Base-by-base conservation (phyloP, 202 grass and related monocot species). In the Eragrostis tef region DNA sequence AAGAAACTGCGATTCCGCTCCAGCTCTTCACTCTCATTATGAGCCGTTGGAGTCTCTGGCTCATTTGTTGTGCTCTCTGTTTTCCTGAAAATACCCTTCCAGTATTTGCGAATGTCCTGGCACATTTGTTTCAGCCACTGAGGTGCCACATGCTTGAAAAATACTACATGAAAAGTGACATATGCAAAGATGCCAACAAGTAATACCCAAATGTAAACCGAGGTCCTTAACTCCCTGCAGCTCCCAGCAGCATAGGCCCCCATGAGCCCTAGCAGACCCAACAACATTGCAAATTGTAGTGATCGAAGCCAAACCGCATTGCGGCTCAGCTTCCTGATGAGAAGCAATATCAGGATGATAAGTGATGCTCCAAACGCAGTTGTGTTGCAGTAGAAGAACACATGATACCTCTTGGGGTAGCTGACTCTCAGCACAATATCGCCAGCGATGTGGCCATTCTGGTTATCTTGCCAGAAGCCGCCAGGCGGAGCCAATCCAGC, bases 321-420 rank as follows among this genome's bases (percentile, higher is more conserved):
- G 49, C 6, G 17, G 69, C 43, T 87, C 5, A 87, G n/a, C 10
- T 84, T 49, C 50, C 50, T 58, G 3, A 87, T 26, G 20, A 94
- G 75, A 0, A 94, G 77, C 82, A 91, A 41, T 71, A 87, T 61
- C 64, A 94, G 80, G 52, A 91, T 73, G 17, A 87, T 61, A 58
- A 92, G 67, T 13, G 89, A 94, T 7, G 81, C 70, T 58, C 53
- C 61, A 50, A 94, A 86, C 22, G 87, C 89, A 14, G 77, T 87
- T 0, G 84, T 82, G 59, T 92, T 94, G 78, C 44, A 88, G 71
- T 85, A 84, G 77, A 91, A 89, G 82, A 94, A 94, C 6, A 79
- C 72, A 11, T 6, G 56, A 64, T 91, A 94, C 24, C 87, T 78
- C 15, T 6, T 42, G 0, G 19, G 56, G 44, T 82, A 73, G 60